Conservation (phyloP, 352 stramenopile species). For the Ochromonadaceae sp. region DNA sequence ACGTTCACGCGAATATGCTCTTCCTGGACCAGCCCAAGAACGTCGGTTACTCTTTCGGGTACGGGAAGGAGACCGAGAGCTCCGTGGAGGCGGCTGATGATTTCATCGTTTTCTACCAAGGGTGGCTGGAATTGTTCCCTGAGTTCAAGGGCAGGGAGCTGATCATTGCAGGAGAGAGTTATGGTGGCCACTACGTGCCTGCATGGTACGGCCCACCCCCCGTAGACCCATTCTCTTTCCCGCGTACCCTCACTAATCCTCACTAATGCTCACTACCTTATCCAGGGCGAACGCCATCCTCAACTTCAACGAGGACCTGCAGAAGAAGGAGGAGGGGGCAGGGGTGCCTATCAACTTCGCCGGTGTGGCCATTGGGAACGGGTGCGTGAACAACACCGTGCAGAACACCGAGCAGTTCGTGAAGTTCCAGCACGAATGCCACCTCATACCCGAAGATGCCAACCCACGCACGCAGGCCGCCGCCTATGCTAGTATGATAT, state of each 20-base stretch:
- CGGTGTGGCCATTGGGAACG: constrained; percentile 7
- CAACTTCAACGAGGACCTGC: neutral
- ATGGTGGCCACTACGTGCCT: constrained; percentile 17
- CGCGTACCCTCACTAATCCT: too few relatives aligned
- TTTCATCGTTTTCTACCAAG: constrained; percentile 1
- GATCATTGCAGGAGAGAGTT: constrained; percentile 11
- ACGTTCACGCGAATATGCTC: constrained; percentile 3
- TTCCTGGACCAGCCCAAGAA: constrained; percentile 10
- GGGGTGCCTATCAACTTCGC: too few relatives aligned
- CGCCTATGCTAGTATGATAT: neutral
- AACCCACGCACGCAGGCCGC: neutral
- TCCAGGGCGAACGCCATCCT: constrained; percentile 3
- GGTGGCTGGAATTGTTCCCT: constrained; percentile 10
- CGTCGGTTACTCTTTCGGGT: constrained; percentile 16
- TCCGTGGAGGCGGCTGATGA: constrained; percentile 4
- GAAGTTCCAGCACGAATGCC: neutral
- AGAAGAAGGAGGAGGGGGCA: neutral
- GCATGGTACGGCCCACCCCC: too few relatives aligned
- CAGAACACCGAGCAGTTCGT: neutral
- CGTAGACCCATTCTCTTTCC: too few relatives aligned
- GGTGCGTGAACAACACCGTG: constrained; percentile 15
- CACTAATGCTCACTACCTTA: too few relatives aligned
- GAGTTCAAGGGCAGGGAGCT: neutral
- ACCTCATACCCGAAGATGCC: neutral
- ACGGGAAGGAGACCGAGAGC: neutral